phyloP scores from a whole-genome alignment of 352 stramenopile genomes.

The Globisporangium sylvaticum region DNA sequence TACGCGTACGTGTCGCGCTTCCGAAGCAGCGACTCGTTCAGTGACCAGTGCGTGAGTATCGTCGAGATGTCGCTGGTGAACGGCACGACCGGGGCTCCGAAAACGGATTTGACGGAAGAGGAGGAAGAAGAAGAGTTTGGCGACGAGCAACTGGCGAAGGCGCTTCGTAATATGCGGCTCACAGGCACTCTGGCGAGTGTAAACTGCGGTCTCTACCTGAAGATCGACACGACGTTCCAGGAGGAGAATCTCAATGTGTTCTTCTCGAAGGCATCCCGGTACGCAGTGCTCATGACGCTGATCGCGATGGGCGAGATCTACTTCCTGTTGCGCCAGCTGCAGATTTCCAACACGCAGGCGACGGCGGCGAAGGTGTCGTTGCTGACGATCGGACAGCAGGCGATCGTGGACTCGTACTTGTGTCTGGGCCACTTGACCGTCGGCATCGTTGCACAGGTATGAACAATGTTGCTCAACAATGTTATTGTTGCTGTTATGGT shows the following conservation, averaged over 20 bases:
- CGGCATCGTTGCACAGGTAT: constrained; percentile 83
- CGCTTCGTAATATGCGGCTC: constrained; percentile 46
- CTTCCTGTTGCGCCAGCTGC: constrained; percentile 77
- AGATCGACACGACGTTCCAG: constrained; percentile 70
- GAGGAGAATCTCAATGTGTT: constrained; percentile 83
- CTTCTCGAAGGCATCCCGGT: constrained; percentile 74
- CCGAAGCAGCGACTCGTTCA: constrained; percentile 77
- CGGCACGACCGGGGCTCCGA: constrained; percentile 18
- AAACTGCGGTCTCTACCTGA: constrained; percentile 74
- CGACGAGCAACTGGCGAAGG: constrained; percentile 31
- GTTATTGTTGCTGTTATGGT: background rate
- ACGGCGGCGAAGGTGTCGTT: constrained; percentile 79
- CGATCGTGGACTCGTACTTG: constrained; percentile 92
- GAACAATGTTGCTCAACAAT: background rate
- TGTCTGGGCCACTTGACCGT: constrained; percentile 95
- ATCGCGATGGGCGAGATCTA: constrained; percentile 86
- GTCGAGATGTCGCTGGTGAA: constrained; percentile 71
- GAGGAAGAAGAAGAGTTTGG: constrained; percentile 29
- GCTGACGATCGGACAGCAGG: constrained; percentile 81
- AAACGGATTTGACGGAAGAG: background rate
- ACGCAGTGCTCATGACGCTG: constrained; percentile 84
- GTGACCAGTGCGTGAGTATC: constrained; percentile 81
- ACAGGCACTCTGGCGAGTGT: constrained; percentile 65
- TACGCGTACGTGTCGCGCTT: constrained; percentile 80
- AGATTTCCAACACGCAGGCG: constrained; percentile 83